phyloP scores from a whole-genome alignment of 2,329 filamentous ascomycete species.

The Fusarium equiseti region DNA sequence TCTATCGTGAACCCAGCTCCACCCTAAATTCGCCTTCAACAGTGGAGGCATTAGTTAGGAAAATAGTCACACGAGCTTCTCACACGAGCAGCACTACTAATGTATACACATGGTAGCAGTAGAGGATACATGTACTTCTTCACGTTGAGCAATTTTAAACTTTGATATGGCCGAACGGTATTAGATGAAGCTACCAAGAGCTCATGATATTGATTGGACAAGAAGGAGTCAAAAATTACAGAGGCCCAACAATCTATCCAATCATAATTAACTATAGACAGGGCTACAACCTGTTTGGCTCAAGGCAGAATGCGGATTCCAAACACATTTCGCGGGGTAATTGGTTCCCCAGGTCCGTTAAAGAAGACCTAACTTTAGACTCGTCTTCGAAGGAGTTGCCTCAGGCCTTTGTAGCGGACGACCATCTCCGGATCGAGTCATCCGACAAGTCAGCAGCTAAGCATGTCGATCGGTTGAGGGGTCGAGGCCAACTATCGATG shows the following conservation, averaged over 20 bases:
- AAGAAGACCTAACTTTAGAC: not conserved
- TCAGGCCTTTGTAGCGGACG: conserved; percentile 4
- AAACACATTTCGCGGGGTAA: conserved; percentile 31
- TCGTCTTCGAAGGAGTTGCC: conserved; percentile 7
- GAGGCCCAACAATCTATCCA: not conserved
- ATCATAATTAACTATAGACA: conserved; percentile 8
- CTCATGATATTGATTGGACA: not conserved
- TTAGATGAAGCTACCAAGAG: not conserved
- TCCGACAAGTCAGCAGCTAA: conserved; percentile 14
- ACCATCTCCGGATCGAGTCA: conserved; percentile 31
- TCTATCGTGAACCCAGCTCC: not conserved
- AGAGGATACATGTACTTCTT: not conserved
- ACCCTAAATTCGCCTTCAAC: conserved; percentile 12
- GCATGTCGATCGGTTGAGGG: conserved; percentile 12
- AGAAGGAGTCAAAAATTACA: not conserved
- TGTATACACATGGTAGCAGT: not conserved
- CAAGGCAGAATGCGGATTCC: conserved; percentile 1
- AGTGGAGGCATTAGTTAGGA: not conserved
- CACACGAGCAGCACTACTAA: conserved; percentile 10
- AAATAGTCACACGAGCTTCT: conserved; percentile 29
- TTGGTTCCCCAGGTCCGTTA: conserved; percentile 11
- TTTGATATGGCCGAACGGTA: too few species aligned
- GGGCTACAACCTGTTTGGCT: conserved; percentile 1
- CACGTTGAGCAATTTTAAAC: not conserved
- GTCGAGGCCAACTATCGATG: conserved; percentile 27